Evolutionary conservation across 768 basidiomycete genomes (phyloP).

Genomic region (Rhodocollybia butyracea): DNA sequence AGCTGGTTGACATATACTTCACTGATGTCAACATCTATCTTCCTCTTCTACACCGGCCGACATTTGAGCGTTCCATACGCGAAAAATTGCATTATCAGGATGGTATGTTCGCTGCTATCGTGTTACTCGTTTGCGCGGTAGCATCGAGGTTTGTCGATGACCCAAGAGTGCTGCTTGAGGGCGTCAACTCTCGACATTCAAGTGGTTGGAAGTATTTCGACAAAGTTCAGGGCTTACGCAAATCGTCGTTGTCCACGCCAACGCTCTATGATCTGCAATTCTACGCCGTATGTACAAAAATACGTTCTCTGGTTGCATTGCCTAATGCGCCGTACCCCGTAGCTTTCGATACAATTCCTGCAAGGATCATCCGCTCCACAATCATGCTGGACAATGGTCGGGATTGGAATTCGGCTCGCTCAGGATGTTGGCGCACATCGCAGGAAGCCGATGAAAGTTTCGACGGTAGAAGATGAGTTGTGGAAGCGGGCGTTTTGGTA

Average conservation of each 20-base stretch:
- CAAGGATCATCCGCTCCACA: constrained; percentile 60
- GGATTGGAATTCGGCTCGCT: constrained; percentile 47
- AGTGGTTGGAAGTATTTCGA: constrained; percentile 66
- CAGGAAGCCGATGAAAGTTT: constrained; percentile 17
- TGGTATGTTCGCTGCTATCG: constrained; percentile 49
- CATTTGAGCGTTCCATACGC: constrained; percentile 51
- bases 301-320: not conserved
- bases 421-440: constrained; percentile 54
- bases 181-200: constrained; percentile 36
- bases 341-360: constrained; percentile 55
- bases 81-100: constrained; percentile 50
- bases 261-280: constrained; percentile 73
- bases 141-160: constrained; percentile 61
- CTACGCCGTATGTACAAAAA: constrained; percentile 42
- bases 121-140: constrained; percentile 71
- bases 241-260: constrained; percentile 61
- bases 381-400: constrained; percentile 66
- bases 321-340: constrained; percentile 3
- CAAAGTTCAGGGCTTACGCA: constrained; percentile 65
- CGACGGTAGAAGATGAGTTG: constrained; percentile 11
- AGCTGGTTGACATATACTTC: constrained; percentile 68
- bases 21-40: constrained; percentile 46
- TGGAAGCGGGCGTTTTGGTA: constrained; percentile 16
- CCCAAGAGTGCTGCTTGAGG: constrained; percentile 45
- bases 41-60: constrained; percentile 72